Base-by-base conservation (phyloP, 441 rosid species). In the Flueggea neowawraea region DNA sequence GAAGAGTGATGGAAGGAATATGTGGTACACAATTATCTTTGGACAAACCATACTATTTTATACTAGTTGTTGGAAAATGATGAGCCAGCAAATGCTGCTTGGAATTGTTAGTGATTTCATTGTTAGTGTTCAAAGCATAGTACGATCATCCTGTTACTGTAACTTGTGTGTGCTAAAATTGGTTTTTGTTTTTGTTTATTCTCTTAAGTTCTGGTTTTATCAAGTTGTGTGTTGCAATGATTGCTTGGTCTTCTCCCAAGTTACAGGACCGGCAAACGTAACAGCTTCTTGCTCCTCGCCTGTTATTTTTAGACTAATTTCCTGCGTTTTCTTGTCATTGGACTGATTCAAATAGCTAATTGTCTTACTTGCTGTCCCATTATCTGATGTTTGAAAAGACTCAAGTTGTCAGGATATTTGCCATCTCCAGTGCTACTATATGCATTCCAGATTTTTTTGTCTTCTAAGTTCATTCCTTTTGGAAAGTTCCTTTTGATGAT, bases 211-310 rank as follows among this genome's bases (percentile, higher is more conserved):
- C 41, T 50, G 16, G 69, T n/a, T n/a, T n/a, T 65, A 28, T 28
- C 55, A 14, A 15, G 17, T 59, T 77, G 75, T 43, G 53, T 60
- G 52, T 55, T 58, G 28, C 63, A 33, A n/a, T 75, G 68, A 66
- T 54, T 61, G 54, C n/a, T 68, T 33, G 64, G 2, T 55, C 54
- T 67, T 62, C 59, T 28, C 15, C 6, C 31, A 55, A 73, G 68
- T 71, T 71, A 45, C 89, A 95, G 99, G 98, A 31, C 99, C 99
- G 53, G 98, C 99, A n/a, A n/a, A n/a, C n/a, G n/a, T n/a, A n/a
- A n/a, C n/a, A 4, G n/a, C 7, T 3, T 47, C 14, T 4, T 47
- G 50, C 3, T 11, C 45, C 12, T 43, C 2, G 14, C 4, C 9
- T 11, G 4, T 3, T 47, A 12, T 47, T 10, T n/a, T n/a, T 43